Base-by-base conservation (phyloP, 1,139 yeast genomes). In the Kluyveromyces sp. region DNA sequence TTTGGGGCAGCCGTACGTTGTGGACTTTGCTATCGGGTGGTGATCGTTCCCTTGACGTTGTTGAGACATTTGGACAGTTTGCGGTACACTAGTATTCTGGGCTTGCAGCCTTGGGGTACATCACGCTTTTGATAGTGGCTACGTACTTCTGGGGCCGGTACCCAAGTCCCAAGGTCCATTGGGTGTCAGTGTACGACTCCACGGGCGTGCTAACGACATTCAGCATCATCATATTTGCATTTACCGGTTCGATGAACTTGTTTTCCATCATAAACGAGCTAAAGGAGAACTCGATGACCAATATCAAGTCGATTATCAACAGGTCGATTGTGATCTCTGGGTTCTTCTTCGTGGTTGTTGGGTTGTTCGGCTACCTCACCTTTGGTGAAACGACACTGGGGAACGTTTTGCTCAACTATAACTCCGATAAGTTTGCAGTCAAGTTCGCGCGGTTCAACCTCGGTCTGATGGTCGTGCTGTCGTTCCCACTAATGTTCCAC, bases 201-300 rank as follows among this genome's bases (percentile, higher is more conserved):
- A 67, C 77, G n/a, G 81, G 82, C 0, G 73, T 89, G 8, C 73
- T 88, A 48, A 78, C 89, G 34, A 83, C 95, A 4, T 79, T 92
- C 58, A 95, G 96, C n/a, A 84, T 92, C 54, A 79, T 92, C 48
- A 85, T 92, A 21, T 88, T 94, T 69, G 97, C 97, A 3, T 94
- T 80, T 65, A 90, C 97, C 0, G 95, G 97, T 52, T 95, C 92
- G 54, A 97, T 92, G 69, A 92, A 83, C 64, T 84, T 92, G 81
- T 90, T 86, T 65, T 83, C 96, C 7, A 85, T 90, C 46, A 78
- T 89, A 58, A 87, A 89, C 60, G 99, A 92, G 67, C 72, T 92
- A 43, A 67, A 68, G 42, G 77, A 78, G 52, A 81, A 80, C 53
- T 67, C 82, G 0, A 64, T 81, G 49, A 50, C 64, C 4, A 75